phyloP scores from a whole-genome alignment of 768 basidiomycete genomes.

The Austroboletus festivus region DNA sequence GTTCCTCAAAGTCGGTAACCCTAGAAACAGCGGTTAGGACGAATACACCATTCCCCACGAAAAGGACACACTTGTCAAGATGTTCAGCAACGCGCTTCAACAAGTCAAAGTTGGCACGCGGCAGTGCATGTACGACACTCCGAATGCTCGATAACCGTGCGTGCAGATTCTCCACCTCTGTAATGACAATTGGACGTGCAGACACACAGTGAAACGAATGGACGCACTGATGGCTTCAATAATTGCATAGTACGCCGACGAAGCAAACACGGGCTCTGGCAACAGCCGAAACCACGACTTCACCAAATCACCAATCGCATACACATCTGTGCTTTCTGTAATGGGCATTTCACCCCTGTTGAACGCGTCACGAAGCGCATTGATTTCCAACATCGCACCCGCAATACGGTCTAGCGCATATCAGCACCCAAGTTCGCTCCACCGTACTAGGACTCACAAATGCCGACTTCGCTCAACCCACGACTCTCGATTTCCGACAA shows the following conservation, averaged over 20 bases:
- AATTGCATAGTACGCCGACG: conserved; percentile 61
- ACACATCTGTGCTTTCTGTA: conserved; percentile 62
- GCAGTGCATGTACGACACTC: conserved; percentile 62
- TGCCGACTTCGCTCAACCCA: conserved; percentile 77
- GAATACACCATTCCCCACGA: not conserved
- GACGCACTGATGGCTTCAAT: conserved; percentile 69
- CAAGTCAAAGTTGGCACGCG: conserved; percentile 73
- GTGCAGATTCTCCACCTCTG: conserved; percentile 70
- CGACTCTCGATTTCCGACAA: conserved; percentile 69
- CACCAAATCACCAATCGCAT: conserved; percentile 79
- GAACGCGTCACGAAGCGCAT: conserved; percentile 66
- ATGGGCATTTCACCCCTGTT: conserved; percentile 71
- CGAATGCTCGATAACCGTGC: conserved; percentile 63
- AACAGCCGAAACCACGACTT: conserved; percentile 85
- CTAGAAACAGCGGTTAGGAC: conserved; percentile 34
- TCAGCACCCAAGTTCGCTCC: too few relatives aligned
- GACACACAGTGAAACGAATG: not conserved
- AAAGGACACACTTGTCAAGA: conserved; percentile 59
- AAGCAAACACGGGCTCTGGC: conserved; percentile 76
- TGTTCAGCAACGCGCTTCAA: conserved; percentile 78
- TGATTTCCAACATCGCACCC: conserved; percentile 69
- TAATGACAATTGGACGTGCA: conserved; percentile 6
- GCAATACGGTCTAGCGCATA: conserved; percentile 68
- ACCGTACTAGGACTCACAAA: too few relatives aligned
- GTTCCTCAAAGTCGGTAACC: conserved; percentile 85